phyloP scores from a whole-genome alignment of 805 yeast genomes.

The Isabelozyma rhagii region DNA sequence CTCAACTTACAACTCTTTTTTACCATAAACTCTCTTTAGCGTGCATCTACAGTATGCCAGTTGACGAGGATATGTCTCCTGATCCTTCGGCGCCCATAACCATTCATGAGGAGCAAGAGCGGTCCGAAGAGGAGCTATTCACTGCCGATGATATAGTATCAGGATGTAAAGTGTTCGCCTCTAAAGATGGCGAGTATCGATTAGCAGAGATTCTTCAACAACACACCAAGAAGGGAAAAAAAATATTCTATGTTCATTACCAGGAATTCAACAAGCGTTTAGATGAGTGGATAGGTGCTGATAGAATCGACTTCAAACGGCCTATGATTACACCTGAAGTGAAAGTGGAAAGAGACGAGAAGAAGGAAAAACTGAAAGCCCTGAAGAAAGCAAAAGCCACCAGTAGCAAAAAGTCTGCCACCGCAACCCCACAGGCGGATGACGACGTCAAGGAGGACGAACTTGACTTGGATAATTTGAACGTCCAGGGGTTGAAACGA shows the following conservation, averaged over 20 bases:
- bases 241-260: conserved; percentile 88
- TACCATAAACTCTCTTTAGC: not conserved
- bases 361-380: conserved; percentile 25
- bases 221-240: conserved; percentile 70
- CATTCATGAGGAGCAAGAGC: conserved; percentile 6
- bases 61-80: conserved; percentile 8
- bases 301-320: conserved; percentile 66
- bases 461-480: conserved; percentile 79
- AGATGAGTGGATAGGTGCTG: conserved; percentile 87
- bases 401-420: conserved; percentile 7
- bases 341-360: conserved; percentile 46
- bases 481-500: conserved; percentile 74
- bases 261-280: conserved; percentile 91
- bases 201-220: conserved; percentile 82
- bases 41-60: conserved; percentile 5
- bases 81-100: conserved; percentile 8
- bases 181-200: conserved; percentile 76
- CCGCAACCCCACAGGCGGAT: conserved; percentile 23
- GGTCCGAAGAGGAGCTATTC: conserved; percentile 12
- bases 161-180: conserved; percentile 81
- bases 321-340: conserved; percentile 73
- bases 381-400: conserved; percentile 20
- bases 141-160: conserved; percentile 51
- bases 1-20: not conserved
- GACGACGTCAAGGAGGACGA: conserved; percentile 51